A percentile compares a stretch with the other conserved stretches of the same genome.
Conservation (phyloP, 2,329 filamentous ascomycete genomes). For the Fusarium ramigenum region DNA sequence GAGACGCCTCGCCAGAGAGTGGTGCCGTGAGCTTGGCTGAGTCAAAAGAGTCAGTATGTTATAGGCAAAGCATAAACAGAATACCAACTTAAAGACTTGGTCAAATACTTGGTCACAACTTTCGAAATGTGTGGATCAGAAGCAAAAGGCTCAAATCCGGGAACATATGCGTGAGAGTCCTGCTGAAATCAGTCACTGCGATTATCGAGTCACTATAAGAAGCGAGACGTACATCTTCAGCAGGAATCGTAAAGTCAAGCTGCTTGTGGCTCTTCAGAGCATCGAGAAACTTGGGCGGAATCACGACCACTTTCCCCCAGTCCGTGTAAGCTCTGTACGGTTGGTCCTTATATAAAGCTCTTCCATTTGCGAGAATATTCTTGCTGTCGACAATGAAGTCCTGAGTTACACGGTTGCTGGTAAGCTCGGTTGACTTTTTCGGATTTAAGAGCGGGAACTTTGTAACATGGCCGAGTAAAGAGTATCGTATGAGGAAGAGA, state of each 20-base stretch:
- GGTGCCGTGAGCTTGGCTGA: background rate
- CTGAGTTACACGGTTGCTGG: background rate
- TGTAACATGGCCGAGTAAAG: background rate
- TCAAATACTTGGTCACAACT: slow-evolving; percentile 1
- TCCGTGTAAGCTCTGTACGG: background rate
- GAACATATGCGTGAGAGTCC: slow-evolving; percentile 5
- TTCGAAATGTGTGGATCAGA: rapidly evolving
- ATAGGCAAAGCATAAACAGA: rapidly evolving
- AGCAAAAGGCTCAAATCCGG: background rate
- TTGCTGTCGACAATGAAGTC: background rate
- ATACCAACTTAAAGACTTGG: background rate
- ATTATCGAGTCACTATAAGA: background rate
- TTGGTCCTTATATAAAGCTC: background rate
- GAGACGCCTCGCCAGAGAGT: background rate
- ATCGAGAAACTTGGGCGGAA: background rate
- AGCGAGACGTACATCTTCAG: background rate
- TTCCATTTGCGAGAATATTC: background rate
- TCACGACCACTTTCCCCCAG: background rate
- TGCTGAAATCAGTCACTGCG: background rate
- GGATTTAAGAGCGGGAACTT: slow-evolving; percentile 1
- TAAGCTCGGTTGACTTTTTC: background rate
- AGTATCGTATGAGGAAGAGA: background rate
- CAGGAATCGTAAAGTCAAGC: background rate
- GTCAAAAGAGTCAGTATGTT: background rate
- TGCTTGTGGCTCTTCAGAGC: background rate